Conservation (phyloP, 176 grass and related monocot species). For the Ampelocalamus luodianensis region DNA sequence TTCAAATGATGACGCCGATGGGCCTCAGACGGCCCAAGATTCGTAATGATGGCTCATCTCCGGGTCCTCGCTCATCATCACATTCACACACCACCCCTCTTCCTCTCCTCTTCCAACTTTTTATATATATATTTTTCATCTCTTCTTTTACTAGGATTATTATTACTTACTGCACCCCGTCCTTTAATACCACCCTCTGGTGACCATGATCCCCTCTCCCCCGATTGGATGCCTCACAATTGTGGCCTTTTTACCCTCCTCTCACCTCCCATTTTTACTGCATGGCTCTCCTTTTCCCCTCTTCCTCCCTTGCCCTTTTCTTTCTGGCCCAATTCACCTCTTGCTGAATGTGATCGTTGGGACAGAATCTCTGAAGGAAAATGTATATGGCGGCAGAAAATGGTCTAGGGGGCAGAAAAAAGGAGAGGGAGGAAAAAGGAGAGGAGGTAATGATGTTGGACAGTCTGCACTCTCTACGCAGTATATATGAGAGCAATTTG, state of each 20-base stretch:
- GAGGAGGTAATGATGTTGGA: conserved; percentile 28
- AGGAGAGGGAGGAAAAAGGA: neutral
- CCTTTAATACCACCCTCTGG: conserved; percentile 27
- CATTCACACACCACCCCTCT: conserved; percentile 35
- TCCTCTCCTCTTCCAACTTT: neutral
- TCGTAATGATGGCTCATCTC: conserved; percentile 89
- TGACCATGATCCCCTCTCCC: conserved; percentile 30
- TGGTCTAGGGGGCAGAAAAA: neutral
- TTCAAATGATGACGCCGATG: conserved; percentile 89
- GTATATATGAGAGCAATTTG: neutral
- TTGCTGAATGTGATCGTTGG: conserved; percentile 33
- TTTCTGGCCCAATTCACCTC: conserved; percentile 18
- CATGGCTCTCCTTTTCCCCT: neutral
- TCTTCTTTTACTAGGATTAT: conserved; percentile 1
- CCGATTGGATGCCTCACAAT: conserved; percentile 49
- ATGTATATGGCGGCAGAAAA: conserved; percentile 14
- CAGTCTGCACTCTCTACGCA: conserved; percentile 12
- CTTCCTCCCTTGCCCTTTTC: neutral
- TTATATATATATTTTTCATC: neutral
- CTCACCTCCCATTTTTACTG: neutral
- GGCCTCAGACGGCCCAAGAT: conserved; percentile 94
- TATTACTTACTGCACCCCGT: conserved; percentile 26
- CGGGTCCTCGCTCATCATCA: conserved; percentile 76
- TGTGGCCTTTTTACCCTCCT: conserved; percentile 4
- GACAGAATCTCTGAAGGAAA: conserved; percentile 12